Conservation (phyloP, 2,329 filamentous ascomycete genomes). For the Aspergillus udagawae region DNA sequence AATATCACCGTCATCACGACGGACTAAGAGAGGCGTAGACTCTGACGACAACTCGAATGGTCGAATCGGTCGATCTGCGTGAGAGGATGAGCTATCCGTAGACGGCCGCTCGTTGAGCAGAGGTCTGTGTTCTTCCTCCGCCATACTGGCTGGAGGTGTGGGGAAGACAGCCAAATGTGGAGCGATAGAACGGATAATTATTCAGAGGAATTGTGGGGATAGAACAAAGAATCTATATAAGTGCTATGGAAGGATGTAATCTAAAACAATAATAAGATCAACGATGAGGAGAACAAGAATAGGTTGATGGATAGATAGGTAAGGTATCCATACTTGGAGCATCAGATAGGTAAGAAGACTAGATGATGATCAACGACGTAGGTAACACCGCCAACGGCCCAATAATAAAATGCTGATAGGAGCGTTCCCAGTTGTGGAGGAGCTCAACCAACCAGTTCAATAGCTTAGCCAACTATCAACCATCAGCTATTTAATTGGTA, state of each 20-base stretch:
- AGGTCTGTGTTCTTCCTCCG: constrained; percentile 30
- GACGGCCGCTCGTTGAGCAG: constrained; percentile 24
- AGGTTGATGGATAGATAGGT: not conserved
- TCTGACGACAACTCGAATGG: constrained; percentile 38
- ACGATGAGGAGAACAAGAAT: not conserved
- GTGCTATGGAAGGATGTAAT: not conserved
- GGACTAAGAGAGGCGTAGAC: constrained; percentile 40
- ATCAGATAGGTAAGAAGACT: too few relatives aligned
- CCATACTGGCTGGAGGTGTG: constrained; percentile 24
- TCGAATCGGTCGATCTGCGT: constrained; percentile 13
- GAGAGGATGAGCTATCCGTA: constrained; percentile 10
- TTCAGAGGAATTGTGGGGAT: not conserved
- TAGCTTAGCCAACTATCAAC: not conserved
- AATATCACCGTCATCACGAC: constrained; percentile 28
- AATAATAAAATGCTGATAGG: not conserved
- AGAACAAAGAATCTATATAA: not conserved
- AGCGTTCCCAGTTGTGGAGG: not conserved
- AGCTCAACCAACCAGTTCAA: not conserved
- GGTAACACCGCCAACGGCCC: not conserved
- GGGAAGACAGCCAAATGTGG: constrained; percentile 6
- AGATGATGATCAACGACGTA: not conserved
- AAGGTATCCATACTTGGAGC: not conserved
- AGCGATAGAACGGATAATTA: not conserved
- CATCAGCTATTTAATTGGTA: too few relatives aligned
- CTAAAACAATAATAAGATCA: not conserved